Evolutionary conservation across 2,329 filamentous ascomycete species (phyloP).

Genomic region (Bipolaris sorokiniana): DNA sequence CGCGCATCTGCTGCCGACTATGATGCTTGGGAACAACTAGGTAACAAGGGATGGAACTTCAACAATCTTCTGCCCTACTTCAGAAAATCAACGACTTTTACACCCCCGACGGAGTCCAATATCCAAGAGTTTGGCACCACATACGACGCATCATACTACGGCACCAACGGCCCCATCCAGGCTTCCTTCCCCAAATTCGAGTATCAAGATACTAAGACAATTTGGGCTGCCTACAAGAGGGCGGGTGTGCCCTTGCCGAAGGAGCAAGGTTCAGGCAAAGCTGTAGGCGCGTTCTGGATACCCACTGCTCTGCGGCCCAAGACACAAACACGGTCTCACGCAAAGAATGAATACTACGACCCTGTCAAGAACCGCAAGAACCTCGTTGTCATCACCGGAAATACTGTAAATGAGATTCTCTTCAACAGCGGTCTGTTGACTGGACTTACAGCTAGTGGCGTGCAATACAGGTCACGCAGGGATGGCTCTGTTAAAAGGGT

Average conservation of each 20-base stretch:
- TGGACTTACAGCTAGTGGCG: constrained; percentile 26
- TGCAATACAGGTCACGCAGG: constrained; percentile 27
- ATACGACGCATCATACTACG: constrained; percentile 35
- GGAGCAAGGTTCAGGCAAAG: constrained; percentile 37
- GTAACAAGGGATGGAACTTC: constrained; percentile 58
- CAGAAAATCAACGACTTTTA: constrained; percentile 39
- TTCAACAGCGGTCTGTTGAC: constrained; percentile 26
- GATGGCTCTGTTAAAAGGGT: constrained; percentile 28
- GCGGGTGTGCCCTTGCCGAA: constrained; percentile 26
- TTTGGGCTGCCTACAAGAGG: constrained; percentile 30
- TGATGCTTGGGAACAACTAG: constrained; percentile 56
- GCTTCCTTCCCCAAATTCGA: constrained; percentile 37
- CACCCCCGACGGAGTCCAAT: constrained; percentile 19
- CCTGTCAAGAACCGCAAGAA: constrained; percentile 31
- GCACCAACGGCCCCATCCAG: constrained; percentile 31
- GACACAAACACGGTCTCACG: constrained; percentile 45
- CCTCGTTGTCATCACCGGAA: constrained; percentile 29
- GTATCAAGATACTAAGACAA: constrained; percentile 27
- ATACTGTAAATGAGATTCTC: constrained; percentile 34
- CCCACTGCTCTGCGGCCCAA: constrained; percentile 31
- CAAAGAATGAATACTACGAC: constrained; percentile 38
- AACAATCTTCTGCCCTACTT: constrained; percentile 38
- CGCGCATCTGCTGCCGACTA: no score
- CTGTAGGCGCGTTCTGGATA: constrained; percentile 40
- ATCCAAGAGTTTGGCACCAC: constrained; percentile 31